Evolutionary conservation across 768 basidiomycete species (phyloP).

Genomic region (Suillus subaureus): DNA sequence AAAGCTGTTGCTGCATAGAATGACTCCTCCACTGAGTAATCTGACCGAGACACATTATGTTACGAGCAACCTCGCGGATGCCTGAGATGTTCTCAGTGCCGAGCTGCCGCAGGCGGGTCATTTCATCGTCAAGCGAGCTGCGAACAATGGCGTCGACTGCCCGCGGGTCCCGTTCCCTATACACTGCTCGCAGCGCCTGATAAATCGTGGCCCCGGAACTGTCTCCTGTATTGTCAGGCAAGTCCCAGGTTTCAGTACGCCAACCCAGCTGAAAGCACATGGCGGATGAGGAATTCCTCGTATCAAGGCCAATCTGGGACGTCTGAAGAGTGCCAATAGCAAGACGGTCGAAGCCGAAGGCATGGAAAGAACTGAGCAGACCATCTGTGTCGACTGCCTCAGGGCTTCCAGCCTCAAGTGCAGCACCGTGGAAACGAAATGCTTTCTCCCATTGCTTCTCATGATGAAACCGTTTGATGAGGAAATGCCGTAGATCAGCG

Average conservation of each 20-base stretch:
- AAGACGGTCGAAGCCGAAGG: constrained; percentile 89
- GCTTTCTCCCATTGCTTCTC: constrained; percentile 93
- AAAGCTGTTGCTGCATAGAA: constrained; percentile 30
- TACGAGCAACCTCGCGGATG: constrained; percentile 66
- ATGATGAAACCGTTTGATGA: constrained; percentile 87
- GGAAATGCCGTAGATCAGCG: constrained; percentile 72
- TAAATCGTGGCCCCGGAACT: constrained; percentile 68
- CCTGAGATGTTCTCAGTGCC: constrained; percentile 82
- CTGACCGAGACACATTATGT: constrained; percentile 83
- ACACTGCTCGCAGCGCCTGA: constrained; percentile 75
- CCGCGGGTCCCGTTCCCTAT: constrained; percentile 68
- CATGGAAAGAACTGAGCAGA: constrained; percentile 78
- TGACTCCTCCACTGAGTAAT: constrained; percentile 61
- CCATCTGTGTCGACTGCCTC: constrained; percentile 55
- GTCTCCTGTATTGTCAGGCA: constrained; percentile 62
- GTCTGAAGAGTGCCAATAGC: constrained; percentile 69
- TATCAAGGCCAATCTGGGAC: constrained; percentile 35
- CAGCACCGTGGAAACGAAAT: constrained; percentile 87
- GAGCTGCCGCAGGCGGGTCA: constrained; percentile 61
- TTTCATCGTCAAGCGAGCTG: constrained; percentile 57
- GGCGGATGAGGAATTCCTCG: constrained; percentile 37
- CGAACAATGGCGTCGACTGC: constrained; percentile 52
- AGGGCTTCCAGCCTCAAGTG: constrained; percentile 61
- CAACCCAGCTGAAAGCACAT: constrained; percentile 85
- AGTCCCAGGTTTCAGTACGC: constrained; percentile 95